Evolutionary conservation across 1,284 basidiomycete species (phyloP), one percentile per base, ranked within the genome.

Genomic region (Rhodotorula glutinis): DNA sequence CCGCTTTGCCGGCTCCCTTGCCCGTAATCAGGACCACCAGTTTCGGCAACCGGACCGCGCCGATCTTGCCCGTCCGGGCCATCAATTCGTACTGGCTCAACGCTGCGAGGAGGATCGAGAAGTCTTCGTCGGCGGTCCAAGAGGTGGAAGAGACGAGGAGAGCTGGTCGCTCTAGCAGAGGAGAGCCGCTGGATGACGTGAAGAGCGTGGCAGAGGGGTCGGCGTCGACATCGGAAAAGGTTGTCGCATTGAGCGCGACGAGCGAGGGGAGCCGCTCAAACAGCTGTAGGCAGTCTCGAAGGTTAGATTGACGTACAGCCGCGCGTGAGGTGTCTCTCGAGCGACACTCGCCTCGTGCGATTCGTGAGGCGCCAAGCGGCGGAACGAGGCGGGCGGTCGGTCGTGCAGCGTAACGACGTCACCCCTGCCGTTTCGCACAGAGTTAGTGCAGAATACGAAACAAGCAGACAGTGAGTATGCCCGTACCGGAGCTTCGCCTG

Each of bases 41-140:
- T 23, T 87, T 88, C 1, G 86, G 87, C 62, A 82, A 87, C 76
- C 23, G 94, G 90, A 75, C 89, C 91, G 82, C 93, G 41, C 21
- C 41, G 40, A 25, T 44, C 17, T 40, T 19, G 54, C 11, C 33
- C 25, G 44, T 23, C 41, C 76, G 71, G 19, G 87, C 65, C 81
- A 82, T 47, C 76, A 70, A 74, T n/a, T 96, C 88, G 77, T 94
- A 96, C 33, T 81, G 60, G 11, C 77, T 76, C 51, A 97, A 80
- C 13, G 91, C 91, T 21, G 84, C 82, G 21, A 96, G 79, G 9
- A 99, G 84, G 53, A 96, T 84, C 4, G 84, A 81, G 72, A 99
- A 98, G 78, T 98, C 93, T 79, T 99, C 96, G 76, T 99, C 96
- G 11, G 91, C 87, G 0, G 96, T 98, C 95, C 96, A 98, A 16